Base-by-base conservation (phyloP, 805 yeast species). In the Torulaspora indica region DNA sequence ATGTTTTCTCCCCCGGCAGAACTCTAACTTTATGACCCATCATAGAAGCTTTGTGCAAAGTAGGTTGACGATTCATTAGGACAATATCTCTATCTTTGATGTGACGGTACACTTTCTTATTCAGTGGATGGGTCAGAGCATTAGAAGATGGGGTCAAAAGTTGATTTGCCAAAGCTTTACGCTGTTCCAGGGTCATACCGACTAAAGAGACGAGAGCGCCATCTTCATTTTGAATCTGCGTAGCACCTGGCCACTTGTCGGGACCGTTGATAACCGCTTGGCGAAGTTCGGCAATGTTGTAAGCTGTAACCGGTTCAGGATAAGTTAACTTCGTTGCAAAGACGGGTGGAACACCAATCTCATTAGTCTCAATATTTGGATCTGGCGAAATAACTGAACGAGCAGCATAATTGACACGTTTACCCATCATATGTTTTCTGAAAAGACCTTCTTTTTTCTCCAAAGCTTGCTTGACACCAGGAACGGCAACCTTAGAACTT, bases 351-450 rank as follows among this genome's bases (percentile, higher is more conserved):
- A 93, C 91, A 71, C 98, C 99, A 63, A 93, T 91, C 69, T 93
- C 96, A 64, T 90, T 88, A 10, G 98, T 95, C 71, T 93, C 98
- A 57, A 93, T 76, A 72, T 85, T 93, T 45, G 99, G 99, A 71
- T 93, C 99, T 5, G 98, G 98, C 5, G 98, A 90, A 69, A 93
- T 93, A 58, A 93, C 99, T 8, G 98, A 91, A 71, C 99, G 88
- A 40, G 98, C 98, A 42, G 98, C 96, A 61, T 87, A 91, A 67
- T 93, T 95, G 48, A 93, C 99, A 74, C 99, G 89, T 75, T 93
- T 93, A 65, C 99, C 99, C 99, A 93, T 93, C 98, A 93, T 93
- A 63, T 93, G 96, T 66, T 91, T 93, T 74, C 99, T 81, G 75
- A 93, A 93, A 53, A 91, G 74, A 64, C 99, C 99, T 70, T 93